Evolutionary conservation across 495 filamentous ascomycete genomes (phyloP), one percentile per base, ranked within the genome.

Genomic region (Pyronema domesticum): DNA sequence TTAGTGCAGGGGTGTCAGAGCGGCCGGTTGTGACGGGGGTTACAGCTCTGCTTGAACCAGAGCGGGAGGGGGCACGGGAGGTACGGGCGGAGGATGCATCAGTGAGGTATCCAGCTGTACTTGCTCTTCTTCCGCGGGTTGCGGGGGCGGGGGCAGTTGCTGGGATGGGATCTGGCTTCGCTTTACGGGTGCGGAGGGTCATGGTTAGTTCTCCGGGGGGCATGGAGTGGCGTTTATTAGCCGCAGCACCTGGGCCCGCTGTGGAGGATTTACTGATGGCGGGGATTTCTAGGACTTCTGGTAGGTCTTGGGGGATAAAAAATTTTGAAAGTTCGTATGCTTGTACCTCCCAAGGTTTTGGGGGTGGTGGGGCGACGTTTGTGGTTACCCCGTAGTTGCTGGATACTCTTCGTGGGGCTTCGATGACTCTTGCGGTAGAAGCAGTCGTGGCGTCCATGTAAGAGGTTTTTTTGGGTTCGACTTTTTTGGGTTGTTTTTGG

Each of bases 271-370:
- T 85, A 76, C 8, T 85, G 74, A 58, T 79, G 70, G 8, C 68
- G 69, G 1, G 61, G 30, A 64, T 64, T 11, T 57, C 52, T 10
- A 17, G 42, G 3, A 55, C 58, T 46, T 65, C 62, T 30, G 5
- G 1, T 6, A 59, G 55, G 40, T 44, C 58, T 17, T 62, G 57
- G n/a, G 91, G 91, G 47, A 95, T 83, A 23, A 96, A 76, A 4
- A 88, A 67, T 64, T 86, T 89, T 60, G 78, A 84, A 13, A 95
- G 66, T 62, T 94, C 89, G 60, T 80, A 74, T 0, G 86, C 73
- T 11, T 86, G 86, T 40, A 80, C 77, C 1, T 82, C 80, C 91
- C 93, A 96, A 0, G 95, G 81, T 11, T 19, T 40, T n/a, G 48
- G 48, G 1, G 82, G 74, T 19, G 83, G 80, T 3, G 80, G 78